Percentiles rank a stretch among this genome's conserved stretches.
phyloP scores from a whole-genome alignment of 768 basidiomycete species.

The Tulasnella sp. region DNA sequence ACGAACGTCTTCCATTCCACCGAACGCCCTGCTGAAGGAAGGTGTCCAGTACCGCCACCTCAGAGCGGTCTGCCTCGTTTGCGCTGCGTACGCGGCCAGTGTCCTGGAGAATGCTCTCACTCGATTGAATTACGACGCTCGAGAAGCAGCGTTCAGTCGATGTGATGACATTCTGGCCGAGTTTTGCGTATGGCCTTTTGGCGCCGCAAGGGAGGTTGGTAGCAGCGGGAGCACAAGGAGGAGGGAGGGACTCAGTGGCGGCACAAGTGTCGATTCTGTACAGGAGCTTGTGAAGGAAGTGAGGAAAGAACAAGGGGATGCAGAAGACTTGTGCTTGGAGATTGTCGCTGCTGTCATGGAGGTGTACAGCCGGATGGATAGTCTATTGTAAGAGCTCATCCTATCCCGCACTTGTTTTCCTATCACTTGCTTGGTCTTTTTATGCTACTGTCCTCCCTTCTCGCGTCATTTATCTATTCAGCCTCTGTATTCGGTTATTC shows the following conservation, averaged over 20 bases:
- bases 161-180: constrained; percentile 93
- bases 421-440: not conserved
- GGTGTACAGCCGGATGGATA: constrained; percentile 86
- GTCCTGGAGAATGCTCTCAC: constrained; percentile 94
- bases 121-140: constrained; percentile 82
- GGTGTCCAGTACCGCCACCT: constrained; percentile 74
- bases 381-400: constrained; percentile 13
- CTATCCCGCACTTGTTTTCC: constrained; percentile 35
- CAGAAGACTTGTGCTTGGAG: constrained; percentile 83
- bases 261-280: constrained; percentile 54
- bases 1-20: constrained; percentile 75
- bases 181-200: constrained; percentile 89
- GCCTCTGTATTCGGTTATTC: not conserved
- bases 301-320: constrained; percentile 60
- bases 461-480: not conserved
- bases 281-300: constrained; percentile 72
- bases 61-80: constrained; percentile 80
- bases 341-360: constrained; percentile 88
- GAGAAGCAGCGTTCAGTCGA: constrained; percentile 88
- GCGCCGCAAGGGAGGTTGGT: constrained; percentile 34
- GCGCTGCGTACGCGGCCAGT: constrained; percentile 89
- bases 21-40: constrained; percentile 62
- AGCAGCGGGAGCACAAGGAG: constrained; percentile 36
- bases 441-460: not conserved
- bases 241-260: constrained; percentile 44